phyloP scores from a whole-genome alignment of 2,329 filamentous ascomycete genomes.

The Monosporascus cannonballus region DNA sequence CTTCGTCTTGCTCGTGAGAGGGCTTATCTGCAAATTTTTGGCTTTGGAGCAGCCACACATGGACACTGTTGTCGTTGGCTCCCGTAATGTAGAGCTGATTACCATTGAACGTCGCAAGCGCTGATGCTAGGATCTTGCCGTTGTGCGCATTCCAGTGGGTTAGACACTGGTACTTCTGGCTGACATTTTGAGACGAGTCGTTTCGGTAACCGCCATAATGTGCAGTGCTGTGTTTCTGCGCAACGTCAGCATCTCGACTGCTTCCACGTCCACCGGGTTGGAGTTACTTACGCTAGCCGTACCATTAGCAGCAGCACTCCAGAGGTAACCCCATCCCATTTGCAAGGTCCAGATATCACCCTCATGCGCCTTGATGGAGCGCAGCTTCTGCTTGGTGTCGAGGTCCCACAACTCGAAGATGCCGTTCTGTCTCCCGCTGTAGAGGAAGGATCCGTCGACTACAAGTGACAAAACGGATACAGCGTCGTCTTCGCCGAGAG shows the following conservation, averaged over 20 bases:
- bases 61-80: constrained; percentile 84
- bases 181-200: constrained; percentile 47
- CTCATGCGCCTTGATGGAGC: constrained; percentile 75
- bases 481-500: constrained; percentile 54
- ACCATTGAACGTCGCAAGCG: constrained; percentile 61
- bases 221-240: constrained; percentile 59
- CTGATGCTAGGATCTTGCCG: constrained; percentile 81
- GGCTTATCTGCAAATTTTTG: constrained; percentile 32
- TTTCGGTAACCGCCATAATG: constrained; percentile 54
- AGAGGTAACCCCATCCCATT: constrained; percentile 78
- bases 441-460: constrained; percentile 85
- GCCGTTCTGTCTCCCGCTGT: constrained; percentile 81
- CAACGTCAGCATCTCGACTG: neutral
- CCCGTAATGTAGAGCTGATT: constrained; percentile 89
- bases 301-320: constrained; percentile 87
- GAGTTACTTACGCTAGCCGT: constrained; percentile 62
- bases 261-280: neutral
- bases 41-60: constrained; percentile 73
- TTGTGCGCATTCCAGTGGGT: constrained; percentile 77
- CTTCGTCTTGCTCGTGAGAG: constrained; percentile 34
- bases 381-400: constrained; percentile 83
- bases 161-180: constrained; percentile 76
- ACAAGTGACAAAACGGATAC: constrained; percentile 70
- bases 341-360: constrained; percentile 82
- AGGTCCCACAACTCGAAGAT: constrained; percentile 95